Evolutionary conservation across 2,329 filamentous ascomycete genomes (phyloP), one percentile per base, ranked within the genome.

Genomic region (Penicillium sp.): DNA sequence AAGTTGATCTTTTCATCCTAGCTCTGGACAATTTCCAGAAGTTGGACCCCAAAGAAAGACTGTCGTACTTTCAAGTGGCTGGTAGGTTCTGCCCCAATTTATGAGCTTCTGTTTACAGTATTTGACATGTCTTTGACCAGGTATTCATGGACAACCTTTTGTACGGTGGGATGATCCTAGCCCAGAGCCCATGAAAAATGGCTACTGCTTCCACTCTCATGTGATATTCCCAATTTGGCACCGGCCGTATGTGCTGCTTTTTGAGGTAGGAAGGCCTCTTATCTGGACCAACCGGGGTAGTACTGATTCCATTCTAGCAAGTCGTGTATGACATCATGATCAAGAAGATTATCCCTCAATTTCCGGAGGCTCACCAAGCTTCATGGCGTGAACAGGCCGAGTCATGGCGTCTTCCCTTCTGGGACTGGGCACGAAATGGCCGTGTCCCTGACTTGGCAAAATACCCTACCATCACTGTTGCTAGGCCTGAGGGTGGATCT

Each of bases 161-260:
- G 50, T 56, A 12, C 55, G 49, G 29, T 63, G 59, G 59, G 57
- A 62, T 52, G 61, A 63, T 29, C 44, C 42, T 29, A 55, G 45
- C 17, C n/a, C 31, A 31, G 58, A 55, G 29, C 45, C 57, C 12
- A 43, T 48, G 43, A 39, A 44, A 23, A 52, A 79, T n/a, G 90
- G 90, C 47, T 96, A 93, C 72, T 96, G 91, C 71, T 85, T 85
- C 17, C 91, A 96, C 74, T 83, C 81, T 36, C 89, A 88, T 5
- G 84, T 88, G 50, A 77, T 94, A 15, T 94, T 96, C 71, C 85
- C 88, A 27, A 83, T 87, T 43, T 96, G 91, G 91, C 91, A 96
- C 78, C 84, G 91, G 45, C 89, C 90, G 0, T 96, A 93, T 72
- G 78, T 94, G 56, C 78, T 82, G 6, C 74, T 88, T 5, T 86